Base-by-base conservation (phyloP, 495 filamentous ascomycete genomes). In the Trichocladium antarcticum region DNA sequence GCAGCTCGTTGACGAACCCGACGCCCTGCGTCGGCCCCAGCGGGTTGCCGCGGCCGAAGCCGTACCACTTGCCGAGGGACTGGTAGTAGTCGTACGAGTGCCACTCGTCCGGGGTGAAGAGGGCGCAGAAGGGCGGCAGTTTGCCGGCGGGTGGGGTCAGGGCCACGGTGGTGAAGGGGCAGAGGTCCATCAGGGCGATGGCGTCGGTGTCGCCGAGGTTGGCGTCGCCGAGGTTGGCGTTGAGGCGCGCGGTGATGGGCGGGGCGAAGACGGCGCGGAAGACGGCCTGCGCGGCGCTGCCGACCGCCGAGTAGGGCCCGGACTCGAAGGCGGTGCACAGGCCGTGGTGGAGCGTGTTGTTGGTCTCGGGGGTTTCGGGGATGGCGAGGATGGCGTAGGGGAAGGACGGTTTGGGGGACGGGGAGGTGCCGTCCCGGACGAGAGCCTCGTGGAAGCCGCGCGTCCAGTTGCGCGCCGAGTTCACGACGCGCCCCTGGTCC, bases 1-100 rank as follows among this genome's bases (percentile, higher is more conserved):
- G 73, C 17, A 95, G 72, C 65, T 95, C 88, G 59, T 89, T 90
- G 27, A 79, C 79, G 57, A 80, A 95, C 0, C 88, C 88, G 19
- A 89, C 82, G 0, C 88, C 87, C 64, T 88, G 87, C 0, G 84
- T 85, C 16, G 86, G 75, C 0, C 82, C 88, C 0, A 93, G 72
- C 0, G 78, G 76, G 63, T 84, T 51, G 12, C 87, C 88, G 17
- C 77, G 75, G 5, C 81, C 77, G 64, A 76, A 87, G 31, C 81
- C 80, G 61, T 92, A 95, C 71, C 81, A 93, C 55, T 93, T 93
- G 16, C 74, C 76, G 1, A 95, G 65, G 0, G 78, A 73, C 56
- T 85, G 78, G 63, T 78, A 80, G 65, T 90, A 89, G 61, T 86
- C 77, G 64, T 89, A 95, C 19, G 76, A 57, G 1, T 64, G 53